Evolutionary conservation across 2,329 filamentous ascomycete genomes (phyloP), one percentile per base, ranked within the genome.

Genomic region (Hyphodiscus sp.): DNA sequence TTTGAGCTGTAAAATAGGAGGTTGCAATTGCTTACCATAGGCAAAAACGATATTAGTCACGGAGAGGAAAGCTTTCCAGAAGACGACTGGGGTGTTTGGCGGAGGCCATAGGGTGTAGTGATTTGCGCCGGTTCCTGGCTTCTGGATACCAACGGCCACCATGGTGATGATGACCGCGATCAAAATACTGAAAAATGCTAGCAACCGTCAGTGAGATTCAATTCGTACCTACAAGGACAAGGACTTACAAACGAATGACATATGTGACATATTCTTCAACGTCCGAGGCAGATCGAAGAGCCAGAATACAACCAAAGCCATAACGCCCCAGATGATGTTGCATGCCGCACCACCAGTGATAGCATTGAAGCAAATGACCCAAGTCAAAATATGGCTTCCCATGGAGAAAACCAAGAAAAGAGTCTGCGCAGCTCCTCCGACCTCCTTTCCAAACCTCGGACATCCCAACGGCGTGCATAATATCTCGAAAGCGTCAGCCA

Each of bases 331-430:
- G 0, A 78, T 68, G 55, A 83, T 77, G 0, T 78, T 78, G 65
- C 80, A 85, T 1, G 74, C 72, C 1, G 71, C 74, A 61, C 80
- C 74, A 3, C 73, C 65, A 1, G 79, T 82, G 49, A 83, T 68
- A 2, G 73, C 75, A 58, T 83, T 83, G 69, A 83, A 73, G 55
- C 78, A 78, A 58, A 83, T 77, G 18, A 72, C 74, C 63, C 83
- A 83, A 1, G 78, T 81, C 52, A 83, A 69, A 26, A 84, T 67
- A 64, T 85, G 82, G 43, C 77, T 79, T 7, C 74, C 78, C 75
- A 82, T 80, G 62, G 81, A 74, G 67, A 84, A 83, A 18, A 84
- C 65, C n/a, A 82, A 68, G 60, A 82, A 77, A 19, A 83, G 64
- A 15, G 76, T 68, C 58, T 79, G 76, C 1, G 69, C 74, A 16